phyloP scores from a whole-genome alignment of 306 rosid species.

The Sesbania bispinosa region DNA sequence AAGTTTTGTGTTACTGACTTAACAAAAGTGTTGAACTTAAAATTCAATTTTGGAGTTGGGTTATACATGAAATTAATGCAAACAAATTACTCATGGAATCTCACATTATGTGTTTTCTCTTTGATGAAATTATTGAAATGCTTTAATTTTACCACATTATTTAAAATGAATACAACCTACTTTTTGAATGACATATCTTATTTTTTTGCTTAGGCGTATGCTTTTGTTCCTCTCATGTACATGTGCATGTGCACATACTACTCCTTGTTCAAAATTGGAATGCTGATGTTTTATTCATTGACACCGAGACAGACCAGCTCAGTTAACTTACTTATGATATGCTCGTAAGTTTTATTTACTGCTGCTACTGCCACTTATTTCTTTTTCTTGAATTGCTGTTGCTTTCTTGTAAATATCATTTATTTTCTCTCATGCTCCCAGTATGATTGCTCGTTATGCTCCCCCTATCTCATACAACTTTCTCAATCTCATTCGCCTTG shows the following conservation, averaged over 20 bases:
- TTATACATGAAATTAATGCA: conserved; percentile 16
- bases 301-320: conserved; percentile 95
- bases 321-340: conserved; percentile 95
- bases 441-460: conserved; percentile 99
- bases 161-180: conserved; percentile 14
- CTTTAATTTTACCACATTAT: not conserved
- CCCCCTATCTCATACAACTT: conserved; percentile 95
- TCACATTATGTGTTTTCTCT: not conserved
- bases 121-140: conserved; percentile 24
- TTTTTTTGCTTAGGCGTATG: conserved; percentile 66
- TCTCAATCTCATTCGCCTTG: conserved; percentile 87
- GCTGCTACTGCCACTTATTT: conserved; percentile 3
- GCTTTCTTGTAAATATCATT: conserved; percentile 16
- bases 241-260: conserved; percentile 98
- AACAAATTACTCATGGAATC: conserved; percentile 9
- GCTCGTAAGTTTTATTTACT: conserved; percentile 71
- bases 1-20: not conserved
- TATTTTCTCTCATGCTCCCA: conserved; percentile 33
- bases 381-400: conserved; percentile 1
- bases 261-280: conserved; percentile 94
- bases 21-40: not conserved
- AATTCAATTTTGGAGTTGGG: conserved; percentile 24
- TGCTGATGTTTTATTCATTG: conserved; percentile 82
- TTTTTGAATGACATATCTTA: conserved; percentile 30
- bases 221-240: conserved; percentile 92